Evolutionary conservation across 371 early-diverging fungal genomes (phyloP).

Genomic region (Basidiobolus meristosporus): DNA sequence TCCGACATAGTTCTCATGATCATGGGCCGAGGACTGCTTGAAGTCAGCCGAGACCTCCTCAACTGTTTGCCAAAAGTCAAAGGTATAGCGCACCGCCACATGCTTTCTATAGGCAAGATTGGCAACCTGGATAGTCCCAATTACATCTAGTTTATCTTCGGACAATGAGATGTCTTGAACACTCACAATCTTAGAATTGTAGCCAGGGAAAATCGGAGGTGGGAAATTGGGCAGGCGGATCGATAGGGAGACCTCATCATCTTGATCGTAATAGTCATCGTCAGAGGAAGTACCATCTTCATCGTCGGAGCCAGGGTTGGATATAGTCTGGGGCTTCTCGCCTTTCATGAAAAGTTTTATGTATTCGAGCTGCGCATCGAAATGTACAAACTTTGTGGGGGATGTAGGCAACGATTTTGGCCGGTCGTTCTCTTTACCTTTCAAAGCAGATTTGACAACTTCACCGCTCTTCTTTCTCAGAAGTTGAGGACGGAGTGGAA

Average conservation of each 20-base stretch:
- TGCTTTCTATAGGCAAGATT: slow-evolving; percentile 9
- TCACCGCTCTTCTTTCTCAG: slow-evolving; percentile 3
- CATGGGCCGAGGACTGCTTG: neutral
- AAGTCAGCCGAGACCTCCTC: neutral
- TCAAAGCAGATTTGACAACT: slow-evolving; percentile 3
- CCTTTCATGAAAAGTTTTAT: neutral
- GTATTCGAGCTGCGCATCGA: neutral
- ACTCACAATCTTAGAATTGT: no score
- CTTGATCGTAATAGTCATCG: no score
- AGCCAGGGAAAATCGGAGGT: no score
- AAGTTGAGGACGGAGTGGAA: no score
- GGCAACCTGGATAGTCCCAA: no score
- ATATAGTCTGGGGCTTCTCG: slow-evolving; percentile 1
- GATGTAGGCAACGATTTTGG: neutral
- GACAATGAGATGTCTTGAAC: no score
- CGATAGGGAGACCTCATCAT: no score
- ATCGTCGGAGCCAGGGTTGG: neutral
- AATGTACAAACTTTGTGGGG: slow-evolving; percentile 1
- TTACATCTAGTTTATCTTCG: no score
- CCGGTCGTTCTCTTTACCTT: no score
- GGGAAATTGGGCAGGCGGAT: no score
- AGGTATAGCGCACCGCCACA: slow-evolving; percentile 5
- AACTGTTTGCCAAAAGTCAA: slow-evolving; percentile 7
- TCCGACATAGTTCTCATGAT: no score
- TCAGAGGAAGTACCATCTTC: neutral